Conservation (phyloP, 2,329 filamentous ascomycete species). For the Cercospora citrullina region DNA sequence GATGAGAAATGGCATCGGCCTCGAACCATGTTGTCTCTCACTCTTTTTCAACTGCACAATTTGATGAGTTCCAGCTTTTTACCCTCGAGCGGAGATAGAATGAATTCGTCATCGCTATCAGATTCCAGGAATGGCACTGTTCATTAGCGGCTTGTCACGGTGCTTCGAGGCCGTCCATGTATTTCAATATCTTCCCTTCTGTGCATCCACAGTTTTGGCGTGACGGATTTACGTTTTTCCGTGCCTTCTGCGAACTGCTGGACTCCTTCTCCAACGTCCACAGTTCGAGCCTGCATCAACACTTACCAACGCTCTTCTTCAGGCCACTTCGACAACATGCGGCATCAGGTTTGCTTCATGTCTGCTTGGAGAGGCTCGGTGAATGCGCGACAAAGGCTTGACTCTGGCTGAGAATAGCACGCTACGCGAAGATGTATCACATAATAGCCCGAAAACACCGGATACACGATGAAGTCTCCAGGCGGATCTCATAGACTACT, state of each 20-base stretch:
- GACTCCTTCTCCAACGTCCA: no score
- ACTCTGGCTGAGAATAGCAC: not conserved
- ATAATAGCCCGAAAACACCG: not conserved
- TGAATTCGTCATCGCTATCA: not conserved
- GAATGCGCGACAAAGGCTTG: not conserved
- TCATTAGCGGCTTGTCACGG: not conserved
- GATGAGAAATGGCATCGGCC: not conserved
- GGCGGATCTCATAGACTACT: not conserved
- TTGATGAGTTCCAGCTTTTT: no score
- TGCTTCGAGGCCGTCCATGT: not conserved
- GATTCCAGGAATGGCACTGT: not conserved
- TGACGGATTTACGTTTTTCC: not conserved
- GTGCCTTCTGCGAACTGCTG: not conserved
- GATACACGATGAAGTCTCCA: not conserved
- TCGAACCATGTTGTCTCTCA: not conserved
- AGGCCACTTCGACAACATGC: not conserved
- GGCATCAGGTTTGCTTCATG: not conserved
- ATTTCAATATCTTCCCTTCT: not conserved
- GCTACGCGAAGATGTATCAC: not conserved
- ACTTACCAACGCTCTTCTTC: not conserved
- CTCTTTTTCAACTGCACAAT: no score
- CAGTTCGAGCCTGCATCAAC: not conserved
- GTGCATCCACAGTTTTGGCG: not conserved
- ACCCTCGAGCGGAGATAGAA: no score
- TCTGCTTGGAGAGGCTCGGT: not conserved